Base-by-base conservation (phyloP, 768 basidiomycete species). In the Lentinula edodes region DNA sequence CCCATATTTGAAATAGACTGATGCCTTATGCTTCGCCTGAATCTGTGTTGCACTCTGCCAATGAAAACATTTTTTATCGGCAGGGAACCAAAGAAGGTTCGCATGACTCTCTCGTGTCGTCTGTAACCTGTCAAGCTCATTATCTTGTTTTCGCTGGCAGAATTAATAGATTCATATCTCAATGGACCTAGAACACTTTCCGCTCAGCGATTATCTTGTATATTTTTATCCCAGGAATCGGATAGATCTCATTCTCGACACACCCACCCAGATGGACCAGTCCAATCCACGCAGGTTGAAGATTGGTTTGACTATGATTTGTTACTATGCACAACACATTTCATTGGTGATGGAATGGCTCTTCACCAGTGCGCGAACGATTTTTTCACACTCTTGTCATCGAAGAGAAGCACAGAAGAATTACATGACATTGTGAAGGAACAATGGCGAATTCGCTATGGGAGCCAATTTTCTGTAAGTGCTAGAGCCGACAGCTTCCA, bases 311-410 rank as follows among this genome's bases (percentile, higher is more conserved):
- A 81, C 57, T 86, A 79, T 67, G 83, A 93, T 67, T 72, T 93
- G 58, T 74, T 91, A 63, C 80, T 95, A 52, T 87, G 87, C 64
- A 86, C 89, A 3, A 83, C 89, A 6, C 93, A 95, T 70, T 93
- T 88, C 71, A 71, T 93, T 52, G 91, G 91, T 18, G 93, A 95
- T 69, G 93, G 93, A 20, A 92, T 93, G 87, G 89, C 91, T 1
- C 78, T 93, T 16, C 91, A 93, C 72, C 80, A 83, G 62, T 89
- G 88, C 63, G 90, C 89, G 28, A 91, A 91, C 70, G 89, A 93
- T 65, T 86, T 93, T 68, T 88, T 93, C 69, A 71, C 74, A 16
- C 74, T 93, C 3, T 75, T 93, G 67, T 76, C 41, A 53, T 65
- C 12, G 59, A 66, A 53, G 41, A 67, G 70, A 6, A 32, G 23